phyloP scores from a whole-genome alignment of 139 green algal species.

The Auxenochlorella protothecoides region DNA sequence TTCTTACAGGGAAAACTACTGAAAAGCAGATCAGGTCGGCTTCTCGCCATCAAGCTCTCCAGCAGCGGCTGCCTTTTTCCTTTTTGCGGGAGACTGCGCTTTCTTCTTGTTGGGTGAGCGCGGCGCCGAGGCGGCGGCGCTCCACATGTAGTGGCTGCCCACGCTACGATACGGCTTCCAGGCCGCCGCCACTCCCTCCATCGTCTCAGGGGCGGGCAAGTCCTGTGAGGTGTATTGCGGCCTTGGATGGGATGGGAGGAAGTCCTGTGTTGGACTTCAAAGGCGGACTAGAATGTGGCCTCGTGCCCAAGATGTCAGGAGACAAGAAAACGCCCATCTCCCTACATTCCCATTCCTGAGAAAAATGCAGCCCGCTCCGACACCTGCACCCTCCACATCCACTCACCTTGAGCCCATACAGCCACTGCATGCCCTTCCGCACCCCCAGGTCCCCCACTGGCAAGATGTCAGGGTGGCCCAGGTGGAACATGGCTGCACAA shows the following conservation, averaged over 20 bases:
- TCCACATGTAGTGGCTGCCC: slow-evolving; percentile 56
- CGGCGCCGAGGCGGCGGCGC: not conserved
- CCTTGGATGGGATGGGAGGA: not conserved
- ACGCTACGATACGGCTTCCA: slow-evolving; percentile 41
- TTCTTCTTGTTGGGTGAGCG: not conserved
- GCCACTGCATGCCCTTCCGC: slow-evolving; percentile 29
- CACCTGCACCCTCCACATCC: not conserved
- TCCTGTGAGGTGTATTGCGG: slow-evolving; percentile 2
- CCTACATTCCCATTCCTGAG: not conserved
- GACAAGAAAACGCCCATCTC: not conserved
- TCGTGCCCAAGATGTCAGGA: not conserved
- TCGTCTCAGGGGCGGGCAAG: slow-evolving; percentile 23
- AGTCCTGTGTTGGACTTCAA: not conserved
- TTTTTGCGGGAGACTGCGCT: slow-evolving; percentile 7
- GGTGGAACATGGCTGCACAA: slow-evolving; percentile 35
- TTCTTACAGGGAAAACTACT: not conserved
- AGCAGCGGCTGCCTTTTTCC: not conserved
- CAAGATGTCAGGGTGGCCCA: slow-evolving; percentile 41
- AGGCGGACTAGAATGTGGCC: too few species aligned
- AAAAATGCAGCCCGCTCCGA: not conserved
- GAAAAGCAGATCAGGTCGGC: not conserved
- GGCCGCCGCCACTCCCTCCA: slow-evolving; percentile 28
- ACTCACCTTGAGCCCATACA: slow-evolving; percentile 26
- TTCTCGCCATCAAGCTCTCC: not conserved
- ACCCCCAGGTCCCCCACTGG: slow-evolving; percentile 50